Percentiles rank a stretch among this genome's conserved stretches.
phyloP scores from a whole-genome alignment of 1,284 basidiomycete species.

The Fomitopsis schrenkii region DNA sequence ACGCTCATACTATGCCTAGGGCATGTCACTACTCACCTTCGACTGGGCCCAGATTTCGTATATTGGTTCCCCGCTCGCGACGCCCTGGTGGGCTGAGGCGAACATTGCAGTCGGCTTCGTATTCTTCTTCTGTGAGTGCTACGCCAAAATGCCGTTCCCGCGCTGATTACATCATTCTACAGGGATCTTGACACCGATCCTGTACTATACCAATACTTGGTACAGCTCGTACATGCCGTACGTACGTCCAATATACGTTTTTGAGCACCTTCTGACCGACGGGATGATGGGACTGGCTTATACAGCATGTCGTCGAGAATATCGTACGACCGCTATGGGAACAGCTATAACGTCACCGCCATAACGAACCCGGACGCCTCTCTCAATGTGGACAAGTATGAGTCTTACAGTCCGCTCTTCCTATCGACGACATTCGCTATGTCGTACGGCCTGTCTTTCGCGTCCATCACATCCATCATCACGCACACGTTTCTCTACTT shows the following conservation, averaged over 20 bases:
- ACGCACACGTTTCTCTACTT: constrained; percentile 82
- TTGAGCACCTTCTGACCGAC: neutral
- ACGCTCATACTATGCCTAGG: constrained; percentile 18
- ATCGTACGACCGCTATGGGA: constrained; percentile 55
- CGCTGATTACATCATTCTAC: constrained; percentile 20
- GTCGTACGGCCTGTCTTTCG: constrained; percentile 60
- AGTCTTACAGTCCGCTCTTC: constrained; percentile 56
- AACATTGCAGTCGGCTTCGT: constrained; percentile 57
- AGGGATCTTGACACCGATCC: constrained; percentile 65
- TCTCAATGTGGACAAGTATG: constrained; percentile 49
- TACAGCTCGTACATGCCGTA: constrained; percentile 40
- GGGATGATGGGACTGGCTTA: neutral
- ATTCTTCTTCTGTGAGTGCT: constrained; percentile 50
- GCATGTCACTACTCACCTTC: constrained; percentile 41
- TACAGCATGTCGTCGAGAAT: constrained; percentile 49
- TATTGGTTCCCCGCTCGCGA: constrained; percentile 59
- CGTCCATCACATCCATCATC: constrained; percentile 53
- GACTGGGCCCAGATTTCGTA: constrained; percentile 45
- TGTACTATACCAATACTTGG: constrained; percentile 48
- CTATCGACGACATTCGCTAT: constrained; percentile 68
- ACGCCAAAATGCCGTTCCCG: constrained; percentile 23
- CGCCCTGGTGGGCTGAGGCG: constrained; percentile 53
- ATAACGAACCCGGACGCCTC: constrained; percentile 50
- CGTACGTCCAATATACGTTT: constrained; percentile 8
- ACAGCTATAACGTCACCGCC: constrained; percentile 50